Percentiles rank a stretch among this genome's conserved stretches.
Conservation (phyloP, 768 basidiomycete genomes). For the Leccinellum luteum region DNA sequence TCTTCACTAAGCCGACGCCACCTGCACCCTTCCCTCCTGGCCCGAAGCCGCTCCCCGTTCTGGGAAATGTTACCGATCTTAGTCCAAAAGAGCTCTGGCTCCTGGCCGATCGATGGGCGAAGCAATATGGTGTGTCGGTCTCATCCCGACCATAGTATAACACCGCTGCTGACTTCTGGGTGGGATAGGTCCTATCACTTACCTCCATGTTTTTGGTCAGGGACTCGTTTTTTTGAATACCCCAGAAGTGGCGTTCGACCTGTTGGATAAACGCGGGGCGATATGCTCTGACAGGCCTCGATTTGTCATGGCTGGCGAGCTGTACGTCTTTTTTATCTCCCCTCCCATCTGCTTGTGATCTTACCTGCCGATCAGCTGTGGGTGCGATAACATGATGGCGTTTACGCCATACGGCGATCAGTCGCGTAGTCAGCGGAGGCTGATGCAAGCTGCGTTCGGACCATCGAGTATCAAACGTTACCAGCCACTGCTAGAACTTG, state of each 20-base stretch:
- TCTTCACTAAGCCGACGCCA: slow-evolving; percentile 9
- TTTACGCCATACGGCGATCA: slow-evolving; percentile 66
- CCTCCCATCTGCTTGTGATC: background rate
- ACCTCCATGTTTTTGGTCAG: slow-evolving; percentile 64
- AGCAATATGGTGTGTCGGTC: slow-evolving; percentile 53
- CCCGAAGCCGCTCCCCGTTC: slow-evolving; percentile 59
- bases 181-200: slow-evolving; percentile 52
- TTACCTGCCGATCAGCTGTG: slow-evolving; percentile 36
- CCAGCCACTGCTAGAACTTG: slow-evolving; percentile 53
- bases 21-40: slow-evolving; percentile 58
- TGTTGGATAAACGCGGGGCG: slow-evolving; percentile 67
- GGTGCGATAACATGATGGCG: slow-evolving; percentile 70
- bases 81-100: slow-evolving; percentile 65
- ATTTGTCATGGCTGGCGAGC: slow-evolving; percentile 67
- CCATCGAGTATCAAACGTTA: slow-evolving; percentile 51
- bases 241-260: slow-evolving; percentile 53
- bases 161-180: background rate
- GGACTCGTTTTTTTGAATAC: slow-evolving; percentile 67
- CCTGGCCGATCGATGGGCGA: slow-evolving; percentile 57
- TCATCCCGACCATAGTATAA: background rate
- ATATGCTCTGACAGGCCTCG: slow-evolving; percentile 76
- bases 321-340: slow-evolving; percentile 45
- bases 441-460: slow-evolving; percentile 65
- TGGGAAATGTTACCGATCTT: slow-evolving; percentile 65
- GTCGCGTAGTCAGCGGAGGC: slow-evolving; percentile 60